Base-by-base conservation (phyloP, 164 flowering plant genomes). In the Cinnamomum chago region DNA sequence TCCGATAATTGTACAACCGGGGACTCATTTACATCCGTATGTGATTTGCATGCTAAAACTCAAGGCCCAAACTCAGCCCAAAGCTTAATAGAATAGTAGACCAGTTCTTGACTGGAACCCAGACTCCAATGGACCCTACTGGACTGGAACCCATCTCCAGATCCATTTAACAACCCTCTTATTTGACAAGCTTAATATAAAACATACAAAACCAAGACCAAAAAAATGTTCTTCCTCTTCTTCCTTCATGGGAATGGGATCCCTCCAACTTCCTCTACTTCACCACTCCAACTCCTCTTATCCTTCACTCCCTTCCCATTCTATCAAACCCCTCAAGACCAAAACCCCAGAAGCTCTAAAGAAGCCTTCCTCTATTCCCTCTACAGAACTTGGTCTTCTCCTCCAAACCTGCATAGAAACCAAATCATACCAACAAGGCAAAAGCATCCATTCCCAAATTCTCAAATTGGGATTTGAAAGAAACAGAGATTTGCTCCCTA, bases 341-440 rank as follows among this genome's bases (percentile, higher is more conserved):
- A 28, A 30, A 15, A 65, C 3, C 27, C 67, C 13, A 65, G 30
- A 25, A 28, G 15, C 18, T 17, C 62, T 40, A 40, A 40, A 65
- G 35, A 15, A 65, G 67, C 33, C 27, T 65, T 35, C 47, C 10
- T 67, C 69, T n/a, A 64, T 64, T 22, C 11, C 69, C 22, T 67
- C 69, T 33, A 40, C 22, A 4, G 71, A 68, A 40, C 47, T 68
- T 13, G 22, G 50, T 14, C 71, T 9, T 9, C 52, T 68, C 47
- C 71, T 68, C 55, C 71, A 68, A 47, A 22, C 58, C 22, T 68
- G 71, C 58, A 40, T 50, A 17, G 55, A 50, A 68, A 30, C 71
- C 5, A 68, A 25, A n/a, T 68, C 71, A 47, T 23, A 40, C 10
- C 25, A 68, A 47, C 24, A 22, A 22, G 71, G 71, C 24, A 22